Conservation (phyloP, 352 stramenopile species). For the Aphanomyces stellatus region DNA sequence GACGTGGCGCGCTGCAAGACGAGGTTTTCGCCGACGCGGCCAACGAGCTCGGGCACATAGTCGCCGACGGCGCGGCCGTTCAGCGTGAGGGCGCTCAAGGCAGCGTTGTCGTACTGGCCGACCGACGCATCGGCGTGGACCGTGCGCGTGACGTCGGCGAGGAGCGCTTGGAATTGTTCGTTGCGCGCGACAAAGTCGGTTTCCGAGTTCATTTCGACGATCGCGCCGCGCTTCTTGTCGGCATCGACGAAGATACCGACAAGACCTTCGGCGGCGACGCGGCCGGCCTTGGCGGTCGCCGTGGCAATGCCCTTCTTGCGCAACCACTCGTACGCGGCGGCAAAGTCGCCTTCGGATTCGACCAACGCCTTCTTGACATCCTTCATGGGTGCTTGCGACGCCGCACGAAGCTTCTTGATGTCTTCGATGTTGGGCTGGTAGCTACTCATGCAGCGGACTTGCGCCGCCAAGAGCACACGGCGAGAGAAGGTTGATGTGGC, state of each 20-base stretch:
- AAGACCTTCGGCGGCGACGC: slow-evolving; percentile 68
- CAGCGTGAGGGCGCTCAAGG: slow-evolving; percentile 37
- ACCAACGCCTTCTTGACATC: slow-evolving; percentile 85
- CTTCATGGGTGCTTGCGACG: slow-evolving; percentile 80
- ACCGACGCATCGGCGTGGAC: slow-evolving; percentile 22
- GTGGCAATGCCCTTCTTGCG: slow-evolving; percentile 81
- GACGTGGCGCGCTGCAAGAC: slow-evolving; percentile 62
- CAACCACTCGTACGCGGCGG: slow-evolving; percentile 80
- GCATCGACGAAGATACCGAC: slow-evolving; percentile 63
- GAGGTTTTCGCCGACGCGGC: slow-evolving; percentile 84
- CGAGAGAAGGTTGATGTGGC: slow-evolving; percentile 3
- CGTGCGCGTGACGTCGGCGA: slow-evolving; percentile 39
- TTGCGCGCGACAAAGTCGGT: slow-evolving; percentile 94
- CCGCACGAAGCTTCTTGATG: slow-evolving; percentile 82
- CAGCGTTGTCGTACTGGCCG: slow-evolving; percentile 29
- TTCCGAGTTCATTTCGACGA: slow-evolving; percentile 93
- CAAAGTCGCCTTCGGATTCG: slow-evolving; percentile 70
- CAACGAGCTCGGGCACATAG: slow-evolving; percentile 68
- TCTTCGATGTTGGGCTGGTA: slow-evolving; percentile 75
- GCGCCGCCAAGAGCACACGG: neutral
- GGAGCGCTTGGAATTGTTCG: slow-evolving; percentile 82
- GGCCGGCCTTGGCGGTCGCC: slow-evolving; percentile 67
- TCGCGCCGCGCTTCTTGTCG: slow-evolving; percentile 48
- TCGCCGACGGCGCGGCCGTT: slow-evolving; percentile 55
- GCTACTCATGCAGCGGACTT: slow-evolving; percentile 36